A percentile compares a stretch with the other conserved stretches of the same genome.
phyloP scores from a whole-genome alignment of 139 green algal genomes.

The Tetradesmus obliquus region DNA sequence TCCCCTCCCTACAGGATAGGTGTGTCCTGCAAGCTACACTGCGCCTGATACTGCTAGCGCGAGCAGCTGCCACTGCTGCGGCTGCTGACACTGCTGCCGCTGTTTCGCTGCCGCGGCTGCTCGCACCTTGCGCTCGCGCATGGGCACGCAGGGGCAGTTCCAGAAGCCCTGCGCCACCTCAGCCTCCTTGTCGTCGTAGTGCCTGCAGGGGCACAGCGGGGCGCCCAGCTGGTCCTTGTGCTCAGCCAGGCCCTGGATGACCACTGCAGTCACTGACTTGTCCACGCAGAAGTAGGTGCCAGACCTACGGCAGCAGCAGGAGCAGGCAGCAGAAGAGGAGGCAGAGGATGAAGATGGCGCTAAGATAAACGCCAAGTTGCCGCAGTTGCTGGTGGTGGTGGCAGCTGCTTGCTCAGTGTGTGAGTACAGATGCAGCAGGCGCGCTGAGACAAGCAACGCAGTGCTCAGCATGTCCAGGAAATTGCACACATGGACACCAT shows the following conservation, averaged over 20 bases:
- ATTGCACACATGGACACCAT: neutral
- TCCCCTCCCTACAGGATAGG: no score
- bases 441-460: neutral
- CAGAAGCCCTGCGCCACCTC: slow-evolving; percentile 97
- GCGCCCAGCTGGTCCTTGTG: slow-evolving; percentile 98
- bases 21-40: no score
- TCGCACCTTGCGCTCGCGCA: slow-evolving; percentile 93
- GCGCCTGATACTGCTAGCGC: no score
- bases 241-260: slow-evolving; percentile 98
- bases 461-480: neutral
- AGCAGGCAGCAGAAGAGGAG: neutral
- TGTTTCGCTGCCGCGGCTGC: neutral
- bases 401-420: neutral
- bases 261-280: slow-evolving; percentile 97
- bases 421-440: neutral
- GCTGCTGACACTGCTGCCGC: neutral
- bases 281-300: slow-evolving; percentile 98
- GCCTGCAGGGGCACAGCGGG: slow-evolving; percentile 97
- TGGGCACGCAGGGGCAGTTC: slow-evolving; percentile 99
- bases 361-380: neutral
- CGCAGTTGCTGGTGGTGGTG: neutral
- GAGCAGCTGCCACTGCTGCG: no score
- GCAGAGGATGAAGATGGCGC: neutral
- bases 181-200: slow-evolving; percentile 98
- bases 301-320: slow-evolving; percentile 63